These are phyloP conservation scores for Scleroderma citrinum DNA, from an alignment of 768 basidiomycete genomes.

Conservation along the genomic window DNA sequence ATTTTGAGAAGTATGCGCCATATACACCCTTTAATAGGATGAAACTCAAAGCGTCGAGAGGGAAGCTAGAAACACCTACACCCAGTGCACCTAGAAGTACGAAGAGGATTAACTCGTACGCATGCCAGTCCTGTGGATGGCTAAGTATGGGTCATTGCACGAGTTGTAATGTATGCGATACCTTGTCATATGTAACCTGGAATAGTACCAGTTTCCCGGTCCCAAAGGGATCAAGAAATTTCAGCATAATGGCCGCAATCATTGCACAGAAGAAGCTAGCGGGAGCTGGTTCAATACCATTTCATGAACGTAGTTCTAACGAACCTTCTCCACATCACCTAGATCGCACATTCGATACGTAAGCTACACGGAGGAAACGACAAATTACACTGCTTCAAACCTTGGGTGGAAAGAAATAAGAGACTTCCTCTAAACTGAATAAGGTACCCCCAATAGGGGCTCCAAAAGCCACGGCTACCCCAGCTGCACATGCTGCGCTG, in stretches of 20 bases:
- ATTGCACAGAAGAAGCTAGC: conserved; percentile 95
- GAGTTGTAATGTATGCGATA: conserved; percentile 17
- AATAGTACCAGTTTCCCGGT: conserved; percentile 92
- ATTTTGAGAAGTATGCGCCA: conserved; percentile 87
- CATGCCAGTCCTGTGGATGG: conserved; percentile 79
- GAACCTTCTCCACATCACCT: conserved; percentile 90
- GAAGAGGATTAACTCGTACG: conserved; percentile 82
- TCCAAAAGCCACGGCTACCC: conserved; percentile 95
- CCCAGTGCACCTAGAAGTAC: conserved; percentile 85
- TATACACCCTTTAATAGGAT: conserved; percentile 66
- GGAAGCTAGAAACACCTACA: conserved; percentile 35
- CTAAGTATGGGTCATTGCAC: not conserved
- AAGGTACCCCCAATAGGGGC: conserved; percentile 93
- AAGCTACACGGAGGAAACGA: not conserved
- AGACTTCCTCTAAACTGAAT: conserved; percentile 93
- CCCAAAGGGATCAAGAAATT: conserved; percentile 91
- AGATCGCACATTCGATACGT: not conserved
- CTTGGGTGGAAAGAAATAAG: conserved; percentile 96
- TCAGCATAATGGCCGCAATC: conserved; percentile 91
- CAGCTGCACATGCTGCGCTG: conserved; percentile 94
- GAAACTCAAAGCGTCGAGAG: conserved; percentile 2
- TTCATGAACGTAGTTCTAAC: conserved; percentile 25
- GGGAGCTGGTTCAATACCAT: conserved; percentile 2
- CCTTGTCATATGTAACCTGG: conserved; percentile 86
- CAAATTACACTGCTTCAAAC: conserved; percentile 27